Evolutionary conservation across 345 rosid genomes (phyloP), one percentile per base, ranked within the genome.

Genomic region (Triadica sebifera): DNA sequence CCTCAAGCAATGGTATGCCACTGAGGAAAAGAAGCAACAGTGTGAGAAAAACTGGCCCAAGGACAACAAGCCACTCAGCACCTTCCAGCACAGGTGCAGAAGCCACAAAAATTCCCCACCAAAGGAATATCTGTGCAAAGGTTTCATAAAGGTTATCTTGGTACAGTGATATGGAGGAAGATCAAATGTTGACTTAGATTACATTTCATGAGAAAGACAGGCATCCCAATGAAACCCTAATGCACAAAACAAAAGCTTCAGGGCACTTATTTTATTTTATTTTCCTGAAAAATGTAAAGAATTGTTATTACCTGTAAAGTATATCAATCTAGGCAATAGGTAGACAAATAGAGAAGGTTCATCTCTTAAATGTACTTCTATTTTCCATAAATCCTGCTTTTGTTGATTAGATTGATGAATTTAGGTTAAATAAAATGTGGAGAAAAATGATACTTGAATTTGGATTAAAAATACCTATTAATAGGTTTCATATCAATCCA

Each of bases 1-100:
- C 97, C 98, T 94, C 98, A 55, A 94, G 97, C 82, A 94, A 70
- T 64, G 98, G 97, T 77, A 94, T 79, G 83, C 98, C 97, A 66
- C 97, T 94, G 71, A 91, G 73, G 51, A 92, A 92, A 62, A 94
- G 90, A 82, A 94, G 97, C 76, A 92, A 81, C 82, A 89, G 55
- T 3, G 95, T 91, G 73, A 92, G 93, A 77, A 92, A 92, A 82
- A 89, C 43, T 39, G 98, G 98, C 72, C 97, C 97, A 3, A 89
- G 12, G 70, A 94, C 81, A 12, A 91, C 98, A 38, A 92, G 95
- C 90, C 90, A 94, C 83, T 92, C 93, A 11, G 85, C 85, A 79
- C 90, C 93, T 75, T 85, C 81, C 63, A 92, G 94, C 52, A 89
- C 85, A 15, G 98, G 89, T 51, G 88, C 19, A 39, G 98, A 74